Evolutionary conservation across 2,329 filamentous ascomycete species (phyloP), one percentile per base, ranked within the genome.

Genomic region (Ophiobolus disseminans): DNA sequence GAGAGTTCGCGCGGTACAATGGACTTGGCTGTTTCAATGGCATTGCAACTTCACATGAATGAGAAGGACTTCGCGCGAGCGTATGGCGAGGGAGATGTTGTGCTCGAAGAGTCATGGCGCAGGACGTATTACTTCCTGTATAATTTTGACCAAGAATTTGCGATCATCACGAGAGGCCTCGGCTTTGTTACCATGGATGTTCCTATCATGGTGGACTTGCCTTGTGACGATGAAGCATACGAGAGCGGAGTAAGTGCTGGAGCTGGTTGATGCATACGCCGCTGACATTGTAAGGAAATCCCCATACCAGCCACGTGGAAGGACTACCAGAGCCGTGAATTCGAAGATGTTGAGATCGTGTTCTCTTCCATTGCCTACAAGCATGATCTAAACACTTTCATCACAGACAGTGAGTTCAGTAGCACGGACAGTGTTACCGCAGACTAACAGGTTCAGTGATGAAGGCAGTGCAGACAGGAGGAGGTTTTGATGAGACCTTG

Each of bases 111-210:
- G 72, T 90, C 87, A 65, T 87, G 89, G 83, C 83, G 91, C 19
- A 82, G 91, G 42, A 96, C 91, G 1, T 96, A 90, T 89, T 96
- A 91, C 89, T 89, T 84, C 61, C 53, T 89, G 6, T 90, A 86
- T 62, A 80, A 90, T 16, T 81, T 90, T 6, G 90, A 95, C 66
- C 89, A 87, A 40, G 87, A 94, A 79, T 81, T 93, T 51, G 87
- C 90, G 3, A 88, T 89, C 3, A 85, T 94, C 55, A 86, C 87
- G 58, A 82, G 32, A 16, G 84, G 13, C 81, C 82, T 54, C 87
- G 86, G 25, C 86, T 82, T 45, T 88, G 88, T 79, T 6, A 77
- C 89, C 21, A 87, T 83, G 53, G 82, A 86, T 44, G 79, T 90
- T 10, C 73, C 78, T 6, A 80, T 82, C 19, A 83, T 87, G 58